Evolutionary conservation across 371 early-diverging fungal genomes (phyloP).

Genomic region (Mortierella sp.): DNA sequence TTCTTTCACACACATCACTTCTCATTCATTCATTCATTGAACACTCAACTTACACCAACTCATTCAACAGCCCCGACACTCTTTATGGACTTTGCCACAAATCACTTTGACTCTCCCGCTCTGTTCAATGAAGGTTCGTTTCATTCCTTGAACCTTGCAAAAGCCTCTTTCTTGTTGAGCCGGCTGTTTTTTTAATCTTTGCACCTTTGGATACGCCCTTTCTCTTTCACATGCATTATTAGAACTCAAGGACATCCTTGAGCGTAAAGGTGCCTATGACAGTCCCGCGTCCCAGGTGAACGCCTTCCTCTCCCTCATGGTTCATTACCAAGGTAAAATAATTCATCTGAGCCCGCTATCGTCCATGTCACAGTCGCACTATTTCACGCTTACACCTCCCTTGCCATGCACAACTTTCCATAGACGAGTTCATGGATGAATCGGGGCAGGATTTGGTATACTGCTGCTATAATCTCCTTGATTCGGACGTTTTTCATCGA

Average conservation of each 20-base stretch:
- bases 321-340: slow-evolving; percentile 47
- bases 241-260: slow-evolving; percentile 68
- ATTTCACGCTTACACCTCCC: not conserved
- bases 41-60: not conserved
- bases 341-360: not conserved
- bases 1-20: not conserved
- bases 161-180: not conserved
- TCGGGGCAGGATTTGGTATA: slow-evolving; percentile 62
- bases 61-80: not conserved
- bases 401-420: not conserved
- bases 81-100: slow-evolving; percentile 42
- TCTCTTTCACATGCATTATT: not conserved
- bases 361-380: not conserved
- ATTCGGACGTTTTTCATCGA: slow-evolving; percentile 70
- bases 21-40: not conserved
- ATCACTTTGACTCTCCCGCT: slow-evolving; percentile 43
- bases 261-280: slow-evolving; percentile 56
- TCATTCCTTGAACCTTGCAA: not conserved
- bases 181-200: not conserved
- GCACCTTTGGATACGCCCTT: not conserved
- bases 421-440: slow-evolving; percentile 66
- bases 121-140: slow-evolving; percentile 65
- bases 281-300: slow-evolving; percentile 59
- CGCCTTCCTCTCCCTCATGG: slow-evolving; percentile 60
- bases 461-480: slow-evolving; percentile 74